Conservation (phyloP, 306 rosid genomes). For the Ormosia semicastrata region DNA sequence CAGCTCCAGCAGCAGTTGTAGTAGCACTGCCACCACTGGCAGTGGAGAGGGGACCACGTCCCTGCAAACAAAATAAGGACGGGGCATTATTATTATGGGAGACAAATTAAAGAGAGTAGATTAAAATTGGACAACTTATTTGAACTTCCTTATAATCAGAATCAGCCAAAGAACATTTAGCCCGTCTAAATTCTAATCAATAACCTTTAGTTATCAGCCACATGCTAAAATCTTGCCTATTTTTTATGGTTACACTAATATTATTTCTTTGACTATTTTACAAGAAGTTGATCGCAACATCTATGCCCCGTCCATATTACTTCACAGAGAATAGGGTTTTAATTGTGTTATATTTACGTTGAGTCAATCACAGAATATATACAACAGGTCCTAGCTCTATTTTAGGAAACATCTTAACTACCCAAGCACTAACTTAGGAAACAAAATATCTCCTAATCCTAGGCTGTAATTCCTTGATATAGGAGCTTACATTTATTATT, state of each 20-base stretch:
- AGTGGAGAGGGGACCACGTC: constrained; percentile 53
- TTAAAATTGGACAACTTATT: background rate
- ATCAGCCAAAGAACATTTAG: background rate
- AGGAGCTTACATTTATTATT: no score
- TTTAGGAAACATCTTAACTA: no score
- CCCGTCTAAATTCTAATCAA: background rate
- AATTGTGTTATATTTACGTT: no score
- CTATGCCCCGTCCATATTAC: background rate
- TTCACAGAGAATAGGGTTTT: no score
- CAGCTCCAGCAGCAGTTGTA: constrained; percentile 52
- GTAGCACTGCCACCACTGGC: constrained; percentile 20
- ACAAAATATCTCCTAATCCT: no score
- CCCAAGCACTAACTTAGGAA: no score
- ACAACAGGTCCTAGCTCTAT: no score
- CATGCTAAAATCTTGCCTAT: background rate
- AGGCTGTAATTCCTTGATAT: no score
- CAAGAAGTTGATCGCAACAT: background rate
- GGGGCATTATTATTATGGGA: constrained; percentile 6
- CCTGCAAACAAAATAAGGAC: constrained; percentile 45
- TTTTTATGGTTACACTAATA: background rate
- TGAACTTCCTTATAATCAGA: background rate
- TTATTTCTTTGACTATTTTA: background rate
- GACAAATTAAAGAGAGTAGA: background rate
- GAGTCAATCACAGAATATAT: no score
- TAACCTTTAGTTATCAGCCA: background rate